These are phyloP conservation scores for Irpex sp. DNA, from an alignment of 1,284 basidiomycete species.

Conservation along the genomic window DNA sequence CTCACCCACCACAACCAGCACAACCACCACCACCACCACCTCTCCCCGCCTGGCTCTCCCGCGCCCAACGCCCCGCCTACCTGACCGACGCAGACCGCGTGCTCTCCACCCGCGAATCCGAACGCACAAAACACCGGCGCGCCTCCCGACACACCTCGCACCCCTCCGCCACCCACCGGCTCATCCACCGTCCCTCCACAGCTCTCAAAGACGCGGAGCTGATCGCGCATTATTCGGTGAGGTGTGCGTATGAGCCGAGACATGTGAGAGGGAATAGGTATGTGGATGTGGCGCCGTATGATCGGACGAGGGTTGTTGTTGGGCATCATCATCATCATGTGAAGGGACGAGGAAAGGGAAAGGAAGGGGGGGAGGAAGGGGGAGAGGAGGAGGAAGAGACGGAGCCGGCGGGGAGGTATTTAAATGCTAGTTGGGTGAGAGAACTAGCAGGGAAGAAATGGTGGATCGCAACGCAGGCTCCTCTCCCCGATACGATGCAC, in stretches of 20 bases:
- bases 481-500: slow-evolving; percentile 64
- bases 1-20: background rate
- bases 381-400: slow-evolving; percentile 7
- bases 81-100: slow-evolving; percentile 30
- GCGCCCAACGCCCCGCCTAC: slow-evolving; percentile 30
- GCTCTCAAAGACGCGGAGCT: slow-evolving; percentile 22
- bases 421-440: slow-evolving; percentile 83
- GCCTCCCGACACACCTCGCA: slow-evolving; percentile 30
- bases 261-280: slow-evolving; percentile 67
- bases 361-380: too few species aligned
- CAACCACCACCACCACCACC: background rate
- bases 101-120: slow-evolving; percentile 41
- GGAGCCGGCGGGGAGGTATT: slow-evolving; percentile 45
- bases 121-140: slow-evolving; percentile 31
- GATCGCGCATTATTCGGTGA: slow-evolving; percentile 50
- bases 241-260: slow-evolving; percentile 39
- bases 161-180: slow-evolving; percentile 21
- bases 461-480: slow-evolving; percentile 86
- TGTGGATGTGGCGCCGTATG: slow-evolving; percentile 69
- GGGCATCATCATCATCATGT: slow-evolving; percentile 13
- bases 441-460: slow-evolving; percentile 69
- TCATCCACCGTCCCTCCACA: slow-evolving; percentile 20
- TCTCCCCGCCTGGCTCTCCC: slow-evolving; percentile 27
- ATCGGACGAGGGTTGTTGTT: slow-evolving; percentile 68
- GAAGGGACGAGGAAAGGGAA: too few species aligned